A percentile compares a stretch with the other conserved stretches of the same genome.
Conservation (phyloP, 345 rosid species). For the Syzygium aqueum region DNA sequence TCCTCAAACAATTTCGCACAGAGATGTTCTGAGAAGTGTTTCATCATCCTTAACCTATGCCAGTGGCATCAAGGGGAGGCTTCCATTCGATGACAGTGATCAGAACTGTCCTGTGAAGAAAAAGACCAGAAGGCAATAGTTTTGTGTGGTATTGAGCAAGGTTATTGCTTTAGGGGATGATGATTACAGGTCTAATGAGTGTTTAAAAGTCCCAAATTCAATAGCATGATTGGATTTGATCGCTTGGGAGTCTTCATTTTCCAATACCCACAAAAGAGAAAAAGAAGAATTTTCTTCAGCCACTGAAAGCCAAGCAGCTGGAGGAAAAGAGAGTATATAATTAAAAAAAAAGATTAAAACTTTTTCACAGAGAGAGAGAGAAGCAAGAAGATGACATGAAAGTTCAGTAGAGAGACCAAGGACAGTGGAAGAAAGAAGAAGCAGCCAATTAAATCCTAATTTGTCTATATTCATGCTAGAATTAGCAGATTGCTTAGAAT, state of each 20-base stretch:
- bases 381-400: conserved; percentile 6
- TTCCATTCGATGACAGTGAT: conserved; percentile 26
- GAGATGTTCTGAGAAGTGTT: conserved; percentile 6
- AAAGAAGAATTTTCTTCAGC: not conserved
- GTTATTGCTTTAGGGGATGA: conserved; percentile 1
- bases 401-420: not conserved
- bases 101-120: conserved; percentile 30
- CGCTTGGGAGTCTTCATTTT: conserved; percentile 1
- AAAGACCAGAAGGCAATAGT: conserved; percentile 18
- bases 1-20: conserved; percentile 23
- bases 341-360: not conserved
- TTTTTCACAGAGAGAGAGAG: not conserved
- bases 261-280: conserved; percentile 11
- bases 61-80: conserved; percentile 46
- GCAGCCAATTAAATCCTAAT: not conserved
- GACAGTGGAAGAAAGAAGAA: conserved; percentile 6
- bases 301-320: conserved; percentile 7
- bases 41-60: conserved; percentile 14
- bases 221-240: not conserved
- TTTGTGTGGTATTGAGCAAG: not conserved
- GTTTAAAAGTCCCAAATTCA: not conserved
- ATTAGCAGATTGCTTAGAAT: not conserved
- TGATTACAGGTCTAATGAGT: not conserved
- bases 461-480: conserved; percentile 1
- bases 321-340: conserved; percentile 10